Base-by-base conservation (phyloP, 441 rosid species). In the Isatis lusitanica region DNA sequence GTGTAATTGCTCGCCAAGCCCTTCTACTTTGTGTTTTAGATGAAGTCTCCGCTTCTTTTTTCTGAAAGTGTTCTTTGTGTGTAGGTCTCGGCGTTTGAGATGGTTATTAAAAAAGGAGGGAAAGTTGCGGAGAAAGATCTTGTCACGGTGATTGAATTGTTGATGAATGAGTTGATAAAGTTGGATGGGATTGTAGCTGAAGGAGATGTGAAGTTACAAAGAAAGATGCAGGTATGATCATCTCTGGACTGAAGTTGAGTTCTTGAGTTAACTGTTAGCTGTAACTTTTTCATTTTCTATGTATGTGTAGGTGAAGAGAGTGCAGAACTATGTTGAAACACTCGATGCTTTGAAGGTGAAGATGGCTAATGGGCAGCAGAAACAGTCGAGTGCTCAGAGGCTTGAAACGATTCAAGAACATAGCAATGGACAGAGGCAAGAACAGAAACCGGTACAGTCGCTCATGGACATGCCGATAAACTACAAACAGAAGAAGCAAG, bases 101-200 rank as follows among this genome's bases (percentile, higher is more conserved):
- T 87, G 30, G 70, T 92, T 7, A 88, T 71, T 12, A 71, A 75
- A 26, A 88, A 83, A 81, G 97, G 99, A 56, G 97, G 89, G 71
- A 92, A 90, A 77, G 72, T 94, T 30, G 86, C 85, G 8, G 99
- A 94, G 74, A 87, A 87, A 76, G 83, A 85, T 60, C 79, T 94
- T 75, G 79, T 88, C 48, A 81, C 81, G 62, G 79, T 87, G 62
- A 85, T 83, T 3, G 99, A 94, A 78, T 56, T 85, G 81, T 76
- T 92, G 87, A 94, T 94, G 99, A 94, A 94, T 70, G 96, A 92
- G 66, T 70, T 94, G 83, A 90, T 92, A 21, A 94, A 89, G 74
- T 71, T 94, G 59, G 99, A 94, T 78, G 96, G 88, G 47, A 90
- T 94, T 70, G 76, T 77, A 66, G 96, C 75, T 3, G 97, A 90